These are phyloP conservation scores for Cytospora chrysosperma DNA, from an alignment of 2,329 filamentous ascomycete genomes.

Conservation along the genomic window DNA sequence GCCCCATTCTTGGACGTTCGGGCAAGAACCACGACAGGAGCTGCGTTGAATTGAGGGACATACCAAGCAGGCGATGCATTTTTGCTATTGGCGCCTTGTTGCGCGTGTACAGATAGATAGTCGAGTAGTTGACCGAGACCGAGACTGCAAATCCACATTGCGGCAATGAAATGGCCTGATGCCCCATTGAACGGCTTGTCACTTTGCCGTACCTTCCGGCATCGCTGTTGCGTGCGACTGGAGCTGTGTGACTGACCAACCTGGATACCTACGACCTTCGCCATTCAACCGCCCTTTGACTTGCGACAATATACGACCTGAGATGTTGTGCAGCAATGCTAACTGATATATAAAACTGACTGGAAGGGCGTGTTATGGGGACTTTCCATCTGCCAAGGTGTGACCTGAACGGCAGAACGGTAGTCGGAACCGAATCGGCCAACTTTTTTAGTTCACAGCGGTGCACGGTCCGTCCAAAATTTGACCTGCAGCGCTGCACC, in stretches of 20 bases:
- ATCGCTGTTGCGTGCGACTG: neutral
- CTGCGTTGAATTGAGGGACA: neutral
- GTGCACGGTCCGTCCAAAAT: neutral
- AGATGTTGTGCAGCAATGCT: too few relatives aligned
- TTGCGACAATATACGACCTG: neutral
- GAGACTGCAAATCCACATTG: neutral
- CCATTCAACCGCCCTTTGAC: neutral
- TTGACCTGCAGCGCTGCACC: too few relatives aligned
- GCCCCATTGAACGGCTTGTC: neutral
- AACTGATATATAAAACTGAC: too few relatives aligned
- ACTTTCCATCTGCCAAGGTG: neutral
- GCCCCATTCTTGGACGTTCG: neutral
- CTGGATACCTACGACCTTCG: too few relatives aligned
- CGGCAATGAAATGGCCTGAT: conserved; percentile 14
- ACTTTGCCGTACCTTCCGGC: neutral
- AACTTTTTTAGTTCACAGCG: neutral
- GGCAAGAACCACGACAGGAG: neutral
- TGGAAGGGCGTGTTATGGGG: too few relatives aligned
- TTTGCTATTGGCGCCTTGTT: conserved; percentile 1
- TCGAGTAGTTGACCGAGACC: neutral
- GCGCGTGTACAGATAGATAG: conserved; percentile 11
- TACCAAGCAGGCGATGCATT: neutral
- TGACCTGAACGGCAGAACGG: neutral
- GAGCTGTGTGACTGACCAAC: neutral
- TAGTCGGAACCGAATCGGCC: conserved; percentile 11